Percentiles rank a stretch among this genome's conserved stretches.
Evolutionary conservation across 1,284 basidiomycete genomes (phyloP).

Genomic region (Trichosporon ovoides): DNA sequence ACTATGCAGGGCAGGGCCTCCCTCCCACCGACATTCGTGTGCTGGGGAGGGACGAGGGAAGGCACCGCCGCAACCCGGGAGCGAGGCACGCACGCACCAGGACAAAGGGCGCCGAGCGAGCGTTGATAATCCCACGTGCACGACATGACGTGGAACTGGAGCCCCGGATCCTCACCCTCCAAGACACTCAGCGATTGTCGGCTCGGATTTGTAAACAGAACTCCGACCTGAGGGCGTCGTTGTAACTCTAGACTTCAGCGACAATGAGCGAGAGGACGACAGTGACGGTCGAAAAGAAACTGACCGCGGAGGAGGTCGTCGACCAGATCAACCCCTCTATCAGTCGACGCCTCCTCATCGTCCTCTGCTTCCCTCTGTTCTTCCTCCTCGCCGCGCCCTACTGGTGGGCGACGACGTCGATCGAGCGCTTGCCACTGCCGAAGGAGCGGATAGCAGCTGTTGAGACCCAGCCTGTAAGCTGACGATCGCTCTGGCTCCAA

Average conservation of each 20-base stretch:
- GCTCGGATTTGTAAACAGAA: neutral
- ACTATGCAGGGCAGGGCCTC: no score
- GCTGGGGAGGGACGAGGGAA: no score
- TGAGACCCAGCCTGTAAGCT: constrained; percentile 26
- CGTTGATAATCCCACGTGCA: neutral
- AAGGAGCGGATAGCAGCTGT: constrained; percentile 55
- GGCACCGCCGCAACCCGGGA: neutral
- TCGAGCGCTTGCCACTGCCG: constrained; percentile 72
- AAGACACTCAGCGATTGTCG: no score
- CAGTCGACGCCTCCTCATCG: constrained; percentile 24
- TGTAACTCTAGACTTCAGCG: no score
- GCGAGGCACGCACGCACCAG: no score
- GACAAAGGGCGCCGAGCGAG: neutral
- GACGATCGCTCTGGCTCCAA: neutral
- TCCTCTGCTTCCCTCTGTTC: constrained; percentile 68
- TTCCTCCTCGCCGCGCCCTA: constrained; percentile 68
- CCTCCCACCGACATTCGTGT: no score
- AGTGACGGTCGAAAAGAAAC: neutral
- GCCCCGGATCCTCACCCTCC: neutral
- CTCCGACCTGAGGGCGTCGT: neutral
- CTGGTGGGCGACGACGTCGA: constrained; percentile 85
- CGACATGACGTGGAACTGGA: neutral
- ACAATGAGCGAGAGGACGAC: constrained; percentile 1
- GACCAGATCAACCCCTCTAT: constrained; percentile 27
- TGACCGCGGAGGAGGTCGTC: neutral